phyloP scores from a whole-genome alignment of 2,329 filamentous ascomycete genomes.

The Ceratocystis colombiana region DNA sequence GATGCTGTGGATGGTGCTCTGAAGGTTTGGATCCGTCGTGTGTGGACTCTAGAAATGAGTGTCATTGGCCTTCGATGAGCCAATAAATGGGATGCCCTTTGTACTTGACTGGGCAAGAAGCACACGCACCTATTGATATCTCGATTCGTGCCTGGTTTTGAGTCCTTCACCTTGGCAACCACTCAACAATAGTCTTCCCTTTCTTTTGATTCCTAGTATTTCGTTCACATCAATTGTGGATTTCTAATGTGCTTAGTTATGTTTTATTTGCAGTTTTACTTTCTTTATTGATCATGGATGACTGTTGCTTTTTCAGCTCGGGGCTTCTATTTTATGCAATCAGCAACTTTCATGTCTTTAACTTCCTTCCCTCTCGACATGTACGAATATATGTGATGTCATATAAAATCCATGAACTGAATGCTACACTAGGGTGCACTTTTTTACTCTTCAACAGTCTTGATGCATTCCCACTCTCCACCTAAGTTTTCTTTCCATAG shows the following conservation, averaged over 20 bases:
- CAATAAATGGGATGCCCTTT: constrained; percentile 3
- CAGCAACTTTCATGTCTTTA: too few relatives aligned
- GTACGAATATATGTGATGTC: background rate
- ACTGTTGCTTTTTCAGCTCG: too few relatives aligned
- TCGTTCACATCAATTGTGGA: background rate
- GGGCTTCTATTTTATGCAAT: too few relatives aligned
- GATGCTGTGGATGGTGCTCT: constrained; percentile 84
- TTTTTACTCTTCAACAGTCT: constrained; percentile 78
- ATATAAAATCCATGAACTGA: constrained; percentile 1
- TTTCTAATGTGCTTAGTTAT: background rate
- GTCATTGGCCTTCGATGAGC: constrained; percentile 68
- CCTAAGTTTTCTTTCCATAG: constrained; percentile 97
- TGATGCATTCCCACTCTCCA: constrained; percentile 94
- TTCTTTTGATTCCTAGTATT: background rate
- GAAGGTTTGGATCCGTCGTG: constrained; percentile 95
- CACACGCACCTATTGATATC: background rate
- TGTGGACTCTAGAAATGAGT: constrained; percentile 98
- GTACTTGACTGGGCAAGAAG: background rate
- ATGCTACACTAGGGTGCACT: background rate
- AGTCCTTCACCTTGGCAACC: background rate
- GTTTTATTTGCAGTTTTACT: background rate
- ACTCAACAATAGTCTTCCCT: background rate
- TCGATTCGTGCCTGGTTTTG: background rate
- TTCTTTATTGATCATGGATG: background rate
- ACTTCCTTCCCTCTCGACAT: background rate